Conservation (phyloP, 2,329 filamentous ascomycete species). For the Fusarium avenaceum region DNA sequence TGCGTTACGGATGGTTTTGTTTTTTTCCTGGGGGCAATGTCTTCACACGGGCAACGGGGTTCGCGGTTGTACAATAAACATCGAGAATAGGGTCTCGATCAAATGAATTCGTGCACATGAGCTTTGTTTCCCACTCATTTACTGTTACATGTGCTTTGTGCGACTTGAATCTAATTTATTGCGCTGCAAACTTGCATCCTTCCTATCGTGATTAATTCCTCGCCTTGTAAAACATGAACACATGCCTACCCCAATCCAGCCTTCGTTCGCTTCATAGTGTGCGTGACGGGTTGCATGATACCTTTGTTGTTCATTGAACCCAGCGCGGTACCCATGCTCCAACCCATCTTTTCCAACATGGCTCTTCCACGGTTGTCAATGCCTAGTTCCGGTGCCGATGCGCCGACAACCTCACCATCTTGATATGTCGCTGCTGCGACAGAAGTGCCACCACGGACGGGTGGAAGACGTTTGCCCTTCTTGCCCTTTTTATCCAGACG, state of each 20-base stretch:
- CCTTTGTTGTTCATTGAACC: conserved; percentile 88
- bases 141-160: conserved; percentile 5
- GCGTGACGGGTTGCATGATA: conserved; percentile 85
- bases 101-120: conserved; percentile 74
- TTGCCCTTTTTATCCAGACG: conserved; percentile 61
- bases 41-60: conserved; percentile 77
- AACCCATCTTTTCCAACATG: conserved; percentile 98
- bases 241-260: conserved; percentile 78
- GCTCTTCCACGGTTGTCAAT: conserved; percentile 84
- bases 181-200: not conserved
- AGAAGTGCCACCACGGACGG: conserved; percentile 42
- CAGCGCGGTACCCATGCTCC: conserved; percentile 87
- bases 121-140: conserved; percentile 44
- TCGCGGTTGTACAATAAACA: conserved; percentile 80
- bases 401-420: conserved; percentile 91
- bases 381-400: conserved; percentile 85
- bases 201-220: too few species aligned
- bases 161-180: not conserved
- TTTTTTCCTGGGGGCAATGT: conserved; percentile 76
- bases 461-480: conserved; percentile 50
- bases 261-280: conserved; percentile 88
- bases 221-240: too few species aligned
- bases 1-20: conserved; percentile 80
- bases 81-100: conserved; percentile 73
- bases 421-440: conserved; percentile 65